Percentiles rank a stretch among this genome's conserved stretches.
Evolutionary conservation across 2,329 filamentous ascomycete genomes (phyloP).

Genomic region (Aaosphaeria arxii): DNA sequence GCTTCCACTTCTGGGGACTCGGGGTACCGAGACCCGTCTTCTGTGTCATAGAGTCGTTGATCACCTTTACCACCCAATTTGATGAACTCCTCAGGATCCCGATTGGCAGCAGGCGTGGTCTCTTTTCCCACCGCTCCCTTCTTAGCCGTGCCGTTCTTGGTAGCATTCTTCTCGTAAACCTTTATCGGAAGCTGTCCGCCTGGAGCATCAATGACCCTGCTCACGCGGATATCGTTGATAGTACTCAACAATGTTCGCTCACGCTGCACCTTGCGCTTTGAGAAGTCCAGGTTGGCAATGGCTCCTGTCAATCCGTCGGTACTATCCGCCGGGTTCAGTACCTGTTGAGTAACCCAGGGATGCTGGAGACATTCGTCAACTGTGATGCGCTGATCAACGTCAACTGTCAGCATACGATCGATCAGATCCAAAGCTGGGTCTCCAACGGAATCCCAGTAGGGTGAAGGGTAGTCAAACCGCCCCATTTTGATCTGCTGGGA

Average conservation of each 20-base stretch:
- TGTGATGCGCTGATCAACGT: slow-evolving; percentile 78
- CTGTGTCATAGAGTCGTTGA: slow-evolving; percentile 69
- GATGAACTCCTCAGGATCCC: slow-evolving; percentile 74
- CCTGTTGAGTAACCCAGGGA: slow-evolving; percentile 72
- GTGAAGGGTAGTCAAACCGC: slow-evolving; percentile 89
- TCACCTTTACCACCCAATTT: slow-evolving; percentile 85
- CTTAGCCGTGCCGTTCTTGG: slow-evolving; percentile 11
- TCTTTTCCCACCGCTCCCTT: slow-evolving; percentile 46
- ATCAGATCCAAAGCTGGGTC: slow-evolving; percentile 90
- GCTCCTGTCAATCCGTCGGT: slow-evolving; percentile 91
- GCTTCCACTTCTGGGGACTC: not conserved
- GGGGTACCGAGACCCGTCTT: slow-evolving; percentile 44
- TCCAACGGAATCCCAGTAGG: slow-evolving; percentile 89
- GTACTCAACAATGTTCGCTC: slow-evolving; percentile 83
- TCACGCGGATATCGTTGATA: slow-evolving; percentile 71
- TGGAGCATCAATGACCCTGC: slow-evolving; percentile 56
- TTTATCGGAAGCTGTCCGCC: slow-evolving; percentile 46
- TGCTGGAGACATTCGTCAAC: slow-evolving; percentile 89
- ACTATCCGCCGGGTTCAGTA: slow-evolving; percentile 68
- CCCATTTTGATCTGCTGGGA: slow-evolving; percentile 88
- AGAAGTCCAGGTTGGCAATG: slow-evolving; percentile 77
- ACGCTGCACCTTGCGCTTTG: slow-evolving; percentile 72
- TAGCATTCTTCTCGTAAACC: slow-evolving; percentile 38
- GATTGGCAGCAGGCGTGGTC: slow-evolving; percentile 62
- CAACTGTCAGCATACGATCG: slow-evolving; percentile 88